Evolutionary conservation across 352 stramenopile genomes (phyloP).

Genomic region (Pythium insidiosum): DNA sequence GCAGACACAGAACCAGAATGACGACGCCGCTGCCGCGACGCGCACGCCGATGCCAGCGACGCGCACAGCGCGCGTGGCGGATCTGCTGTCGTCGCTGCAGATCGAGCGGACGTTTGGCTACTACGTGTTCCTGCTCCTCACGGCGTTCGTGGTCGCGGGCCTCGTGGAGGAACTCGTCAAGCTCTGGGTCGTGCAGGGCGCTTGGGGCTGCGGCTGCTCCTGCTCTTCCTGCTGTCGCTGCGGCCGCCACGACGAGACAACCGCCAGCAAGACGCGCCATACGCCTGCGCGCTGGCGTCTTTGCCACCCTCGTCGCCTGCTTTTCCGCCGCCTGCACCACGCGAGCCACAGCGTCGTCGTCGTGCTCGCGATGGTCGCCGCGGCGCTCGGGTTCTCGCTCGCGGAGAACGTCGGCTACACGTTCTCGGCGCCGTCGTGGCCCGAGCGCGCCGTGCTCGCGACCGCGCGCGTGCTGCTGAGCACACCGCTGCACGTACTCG

Average conservation of each 20-base stretch:
- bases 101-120: constrained; percentile 53
- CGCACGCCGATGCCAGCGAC: neutral
- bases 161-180: constrained; percentile 64
- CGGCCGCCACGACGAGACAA: too few relatives aligned
- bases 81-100: constrained; percentile 37
- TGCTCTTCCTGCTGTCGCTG: too few relatives aligned
- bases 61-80: constrained; percentile 16
- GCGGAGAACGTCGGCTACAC: constrained; percentile 53
- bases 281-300: constrained; percentile 15
- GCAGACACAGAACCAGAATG: too few relatives aligned
- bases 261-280: too few relatives aligned
- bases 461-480: constrained; percentile 31
- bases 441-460: constrained; percentile 26
- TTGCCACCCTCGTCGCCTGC: constrained; percentile 38
- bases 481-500: constrained; percentile 52
- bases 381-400: constrained; percentile 48
- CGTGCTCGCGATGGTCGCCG: constrained; percentile 41
- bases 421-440: constrained; percentile 22
- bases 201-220: constrained; percentile 25
- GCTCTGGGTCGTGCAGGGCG: constrained; percentile 54
- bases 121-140: constrained; percentile 41
- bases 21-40: constrained; percentile 5
- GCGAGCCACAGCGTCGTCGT: constrained; percentile 50
- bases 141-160: constrained; percentile 47
- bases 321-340: constrained; percentile 32